Base-by-base conservation (phyloP, 345 rosid genomes). In the Aquilaria malaccensis region DNA sequence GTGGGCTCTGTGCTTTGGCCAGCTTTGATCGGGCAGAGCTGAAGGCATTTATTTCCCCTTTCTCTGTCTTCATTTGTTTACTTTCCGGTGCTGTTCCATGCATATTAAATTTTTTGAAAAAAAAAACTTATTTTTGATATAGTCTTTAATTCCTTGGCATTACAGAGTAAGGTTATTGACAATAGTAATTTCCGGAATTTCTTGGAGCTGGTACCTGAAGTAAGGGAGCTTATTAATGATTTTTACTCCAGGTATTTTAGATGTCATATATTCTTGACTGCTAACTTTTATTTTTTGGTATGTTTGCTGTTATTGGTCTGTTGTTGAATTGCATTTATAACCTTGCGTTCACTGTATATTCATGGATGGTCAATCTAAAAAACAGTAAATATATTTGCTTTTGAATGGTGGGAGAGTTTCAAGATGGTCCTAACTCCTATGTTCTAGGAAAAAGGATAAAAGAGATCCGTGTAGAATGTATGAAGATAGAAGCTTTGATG, bases 1-100 rank as follows among this genome's bases (percentile, higher is more conserved):
- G 99, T 31, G 99, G 99, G 52, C 94, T 95, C 58, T 91, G 99
- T 69, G 99, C 98, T 2, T 90, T 95, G 75, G 97, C 99, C 45
- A 88, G 96, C 78, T 95, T 95, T 70, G 99, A 95, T 66, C 86
- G 99, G 67, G 56, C 91, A 29, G 99, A 95, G 64, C 70, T 95
- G 52, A 95, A 95, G 98, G 99, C 84, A 81, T 67, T 37, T 58
- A 59, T 64, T 59, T 58, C 30, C 47, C 59, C 62, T 12, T 31
- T 50, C 13, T 2, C 29, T 45, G 14, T 13, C 41, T 46, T 48
- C 22, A 37, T 3, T 13, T 63, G 58, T 41, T 48, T 58, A 51
- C 60, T 69, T 52, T 13, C 48, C 33, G n/a, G 45, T 33, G 13
- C 12, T 48, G 3, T 63, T 10, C 60, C 2, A 37, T 52, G 10